A percentile compares a stretch with the other conserved stretches of the same genome.
Conservation (phyloP, 225 moss, liverwort and hornwort genomes). For the Asterella californica region DNA sequence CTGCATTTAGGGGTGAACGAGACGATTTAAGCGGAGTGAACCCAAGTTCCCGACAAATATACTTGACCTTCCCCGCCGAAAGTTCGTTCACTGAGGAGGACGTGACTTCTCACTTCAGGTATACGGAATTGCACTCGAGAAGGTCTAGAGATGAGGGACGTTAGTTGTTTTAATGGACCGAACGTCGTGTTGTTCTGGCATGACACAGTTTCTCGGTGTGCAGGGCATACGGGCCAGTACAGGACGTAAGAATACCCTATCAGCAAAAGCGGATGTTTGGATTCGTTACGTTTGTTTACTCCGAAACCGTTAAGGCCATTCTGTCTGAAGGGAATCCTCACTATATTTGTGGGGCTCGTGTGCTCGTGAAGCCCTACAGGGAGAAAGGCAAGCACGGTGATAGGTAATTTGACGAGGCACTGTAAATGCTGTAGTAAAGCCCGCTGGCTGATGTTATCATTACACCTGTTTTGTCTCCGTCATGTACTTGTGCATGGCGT, state of each 20-base stretch:
- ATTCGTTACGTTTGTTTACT: slow-evolving; percentile 98
- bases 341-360: slow-evolving; percentile 96
- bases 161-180: background rate
- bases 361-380: slow-evolving; percentile 96
- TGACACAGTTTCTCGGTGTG: background rate
- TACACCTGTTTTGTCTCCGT: background rate
- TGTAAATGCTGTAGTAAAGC: background rate
- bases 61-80: slow-evolving; percentile 95
- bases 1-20: slow-evolving; percentile 85
- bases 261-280: slow-evolving; percentile 99
- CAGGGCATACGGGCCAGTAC: slow-evolving; percentile 97
- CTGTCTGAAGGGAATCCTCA: slow-evolving; percentile 98
- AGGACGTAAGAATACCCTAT: slow-evolving; percentile 93
- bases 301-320: slow-evolving; percentile 97
- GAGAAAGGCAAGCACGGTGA: slow-evolving; percentile 99
- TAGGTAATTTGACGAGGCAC: slow-evolving; percentile 52
- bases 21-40: slow-evolving; percentile 96
- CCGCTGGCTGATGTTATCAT: too few relatives aligned
- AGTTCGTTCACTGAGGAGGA: slow-evolving; percentile 97
- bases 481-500: background rate
- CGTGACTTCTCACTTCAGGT: slow-evolving; percentile 96
- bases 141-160: background rate
- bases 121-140: background rate
- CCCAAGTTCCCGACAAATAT: slow-evolving; percentile 97
- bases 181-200: background rate